These are phyloP conservation scores for Mortierella sp. DNA, from an alignment of 371 early-diverging fungal genomes.

Conservation along the genomic window DNA sequence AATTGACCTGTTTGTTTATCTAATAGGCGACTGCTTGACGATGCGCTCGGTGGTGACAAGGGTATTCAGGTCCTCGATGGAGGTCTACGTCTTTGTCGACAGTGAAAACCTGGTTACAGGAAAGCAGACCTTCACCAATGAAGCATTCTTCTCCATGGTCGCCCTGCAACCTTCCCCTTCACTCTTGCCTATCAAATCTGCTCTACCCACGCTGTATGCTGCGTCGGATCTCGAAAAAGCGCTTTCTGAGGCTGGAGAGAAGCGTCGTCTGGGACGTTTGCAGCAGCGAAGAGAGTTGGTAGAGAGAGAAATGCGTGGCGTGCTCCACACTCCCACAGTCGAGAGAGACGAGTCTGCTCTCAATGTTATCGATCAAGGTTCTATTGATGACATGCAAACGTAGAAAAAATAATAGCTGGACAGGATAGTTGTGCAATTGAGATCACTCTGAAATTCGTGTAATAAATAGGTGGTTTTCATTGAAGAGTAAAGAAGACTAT, in stretches of 20 bases:
- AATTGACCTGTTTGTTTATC: not conserved
- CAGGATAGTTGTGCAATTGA: no score
- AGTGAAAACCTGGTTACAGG: constrained; percentile 73
- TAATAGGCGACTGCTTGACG: constrained; percentile 66
- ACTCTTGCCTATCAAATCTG: constrained; percentile 10
- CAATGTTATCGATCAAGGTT: not conserved
- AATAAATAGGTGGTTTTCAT: not conserved
- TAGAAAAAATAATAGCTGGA: not conserved
- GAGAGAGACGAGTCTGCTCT: not conserved
- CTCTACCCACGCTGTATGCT: constrained; percentile 60
- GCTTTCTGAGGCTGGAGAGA: constrained; percentile 61
- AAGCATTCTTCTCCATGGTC: constrained; percentile 72
- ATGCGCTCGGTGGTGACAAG: constrained; percentile 71
- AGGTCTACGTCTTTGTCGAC: constrained; percentile 75
- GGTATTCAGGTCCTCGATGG: constrained; percentile 71
- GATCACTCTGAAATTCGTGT: not conserved
- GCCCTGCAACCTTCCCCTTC: constrained; percentile 29
- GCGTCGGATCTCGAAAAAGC: constrained; percentile 61
- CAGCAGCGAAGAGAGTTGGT: constrained; percentile 63
- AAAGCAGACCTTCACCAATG: constrained; percentile 72
- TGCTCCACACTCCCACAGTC: not conserved
- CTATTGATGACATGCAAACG: not conserved
- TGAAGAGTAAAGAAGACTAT: not conserved
- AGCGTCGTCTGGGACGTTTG: constrained; percentile 63
- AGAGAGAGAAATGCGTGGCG: constrained; percentile 40